Conservation (phyloP, 441 rosid genomes). For the Macaranga tanarius region DNA sequence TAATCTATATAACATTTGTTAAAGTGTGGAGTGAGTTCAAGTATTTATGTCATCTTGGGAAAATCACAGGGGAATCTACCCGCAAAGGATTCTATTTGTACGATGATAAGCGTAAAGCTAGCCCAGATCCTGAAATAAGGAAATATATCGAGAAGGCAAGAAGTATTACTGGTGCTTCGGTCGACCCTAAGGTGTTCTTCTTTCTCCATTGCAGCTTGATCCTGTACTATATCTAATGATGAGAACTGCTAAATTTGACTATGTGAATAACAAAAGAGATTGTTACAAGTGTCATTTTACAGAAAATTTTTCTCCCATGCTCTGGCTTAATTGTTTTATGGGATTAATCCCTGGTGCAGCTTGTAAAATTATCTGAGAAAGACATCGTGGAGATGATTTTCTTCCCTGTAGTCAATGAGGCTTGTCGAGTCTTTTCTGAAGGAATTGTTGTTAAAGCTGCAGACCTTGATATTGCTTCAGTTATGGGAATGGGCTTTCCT, state of each 20-base stretch:
- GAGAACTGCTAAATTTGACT: background rate
- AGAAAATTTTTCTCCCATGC: background rate
- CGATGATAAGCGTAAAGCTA: conserved; percentile 79
- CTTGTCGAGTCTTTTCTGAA: conserved; percentile 88
- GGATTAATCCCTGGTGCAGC: conserved; percentile 40
- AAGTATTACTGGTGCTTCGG: conserved; percentile 61
- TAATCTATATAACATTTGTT: no score
- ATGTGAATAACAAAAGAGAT: no score
- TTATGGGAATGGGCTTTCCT: conserved; percentile 99
- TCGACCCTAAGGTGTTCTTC: conserved; percentile 65
- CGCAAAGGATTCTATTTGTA: conserved; percentile 85
- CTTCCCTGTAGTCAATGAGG: conserved; percentile 96
- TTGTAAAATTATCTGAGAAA: conserved; percentile 63
- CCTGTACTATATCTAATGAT: background rate
- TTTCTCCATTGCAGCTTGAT: conserved; percentile 19
- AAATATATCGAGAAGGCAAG: conserved; percentile 82
- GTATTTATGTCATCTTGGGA: conserved; percentile 16
- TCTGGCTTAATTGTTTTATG: conserved; percentile 4
- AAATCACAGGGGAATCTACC: conserved; percentile 72
- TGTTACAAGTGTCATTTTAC: no score
- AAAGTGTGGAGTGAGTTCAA: background rate
- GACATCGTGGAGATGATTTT: conserved; percentile 90
- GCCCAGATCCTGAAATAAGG: conserved; percentile 78
- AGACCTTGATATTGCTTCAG: conserved; percentile 83
- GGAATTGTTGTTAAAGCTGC: conserved; percentile 94